phyloP scores from a whole-genome alignment of 495 filamentous ascomycete species.

The Tetracladium marchalianum region DNA sequence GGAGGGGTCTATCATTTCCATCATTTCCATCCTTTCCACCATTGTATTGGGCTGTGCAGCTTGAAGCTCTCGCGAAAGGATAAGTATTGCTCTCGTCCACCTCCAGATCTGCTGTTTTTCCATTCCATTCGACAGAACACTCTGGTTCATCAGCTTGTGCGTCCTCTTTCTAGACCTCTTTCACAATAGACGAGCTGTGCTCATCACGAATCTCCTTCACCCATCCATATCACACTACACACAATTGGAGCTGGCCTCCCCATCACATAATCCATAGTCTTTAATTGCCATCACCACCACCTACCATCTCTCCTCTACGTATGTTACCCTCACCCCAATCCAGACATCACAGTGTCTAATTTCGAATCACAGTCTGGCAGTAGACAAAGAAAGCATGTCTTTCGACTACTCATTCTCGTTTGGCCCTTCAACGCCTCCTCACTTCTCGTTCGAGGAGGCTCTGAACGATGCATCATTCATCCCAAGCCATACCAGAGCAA shows the following conservation, averaged over 20 bases:
- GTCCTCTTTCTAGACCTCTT: slow-evolving; percentile 13
- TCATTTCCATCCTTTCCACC: slow-evolving; percentile 11
- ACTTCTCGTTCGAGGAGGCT: slow-evolving; percentile 24
- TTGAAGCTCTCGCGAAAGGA: slow-evolving; percentile 11
- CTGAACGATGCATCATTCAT: slow-evolving; percentile 30
- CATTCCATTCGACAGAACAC: slow-evolving; percentile 16
- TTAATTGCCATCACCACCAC: slow-evolving; percentile 15
- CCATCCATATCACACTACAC: slow-evolving; percentile 10
- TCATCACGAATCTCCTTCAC: slow-evolving; percentile 25
- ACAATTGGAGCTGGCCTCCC: slow-evolving; percentile 34
- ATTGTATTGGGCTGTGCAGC: slow-evolving; percentile 28
- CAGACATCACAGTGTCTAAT: slow-evolving; percentile 7
- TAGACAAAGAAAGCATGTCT: slow-evolving; percentile 35
- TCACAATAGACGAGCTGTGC: slow-evolving; percentile 21
- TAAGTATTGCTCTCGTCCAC: slow-evolving; percentile 19
- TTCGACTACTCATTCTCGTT: slow-evolving; percentile 47
- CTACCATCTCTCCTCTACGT: slow-evolving; percentile 11
- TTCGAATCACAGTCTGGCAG: slow-evolving; percentile 17
- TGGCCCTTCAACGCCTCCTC: slow-evolving; percentile 33
- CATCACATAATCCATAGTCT: slow-evolving; percentile 17
- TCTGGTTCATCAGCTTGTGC: slow-evolving; percentile 6
- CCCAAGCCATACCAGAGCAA: slow-evolving; percentile 24
- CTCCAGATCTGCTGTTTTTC: slow-evolving; percentile 16
- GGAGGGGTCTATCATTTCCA: slow-evolving; percentile 14
- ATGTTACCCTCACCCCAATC: slow-evolving; percentile 6